Evolutionary conservation across 768 basidiomycete species (phyloP).

Genomic region (Pholiota microspora): DNA sequence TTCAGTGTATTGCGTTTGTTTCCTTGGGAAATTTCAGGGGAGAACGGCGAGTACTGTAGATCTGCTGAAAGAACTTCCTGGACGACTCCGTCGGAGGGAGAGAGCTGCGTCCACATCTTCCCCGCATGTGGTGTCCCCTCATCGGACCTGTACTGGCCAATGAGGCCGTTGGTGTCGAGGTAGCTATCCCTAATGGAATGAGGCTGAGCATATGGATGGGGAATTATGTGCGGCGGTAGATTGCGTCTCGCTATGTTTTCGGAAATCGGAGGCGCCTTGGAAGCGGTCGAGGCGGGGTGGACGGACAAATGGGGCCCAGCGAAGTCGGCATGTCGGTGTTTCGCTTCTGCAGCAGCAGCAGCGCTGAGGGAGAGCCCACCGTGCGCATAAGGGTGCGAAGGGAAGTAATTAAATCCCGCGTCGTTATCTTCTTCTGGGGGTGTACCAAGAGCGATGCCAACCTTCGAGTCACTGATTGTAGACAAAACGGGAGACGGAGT

Average conservation of each 20-base stretch:
- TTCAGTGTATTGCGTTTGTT: slow-evolving; percentile 24
- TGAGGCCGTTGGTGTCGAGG: slow-evolving; percentile 28
- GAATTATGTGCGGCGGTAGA: slow-evolving; percentile 33
- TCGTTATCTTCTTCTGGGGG: slow-evolving; percentile 27
- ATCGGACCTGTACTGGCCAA: slow-evolving; percentile 31
- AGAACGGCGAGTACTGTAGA: slow-evolving; percentile 47
- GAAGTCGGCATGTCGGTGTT: slow-evolving; percentile 24
- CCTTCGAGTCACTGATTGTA: slow-evolving; percentile 26
- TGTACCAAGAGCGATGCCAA: slow-evolving; percentile 38
- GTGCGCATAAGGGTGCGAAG: slow-evolving; percentile 50
- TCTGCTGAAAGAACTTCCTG: slow-evolving; percentile 45
- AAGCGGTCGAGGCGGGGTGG: slow-evolving; percentile 5
- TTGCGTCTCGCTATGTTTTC: slow-evolving; percentile 33
- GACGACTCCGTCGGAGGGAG: slow-evolving; percentile 34
- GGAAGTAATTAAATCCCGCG: slow-evolving; percentile 30
- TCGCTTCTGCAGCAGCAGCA: no score
- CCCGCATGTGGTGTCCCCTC: slow-evolving; percentile 37
- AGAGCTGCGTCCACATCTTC: slow-evolving; percentile 53
- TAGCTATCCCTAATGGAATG: slow-evolving; percentile 32
- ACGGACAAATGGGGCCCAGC: slow-evolving; percentile 34
- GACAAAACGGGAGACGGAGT: slow-evolving; percentile 25
- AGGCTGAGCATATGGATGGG: slow-evolving; percentile 45
- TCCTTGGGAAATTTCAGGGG: slow-evolving; percentile 22
- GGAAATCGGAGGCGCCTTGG: slow-evolving; percentile 16
- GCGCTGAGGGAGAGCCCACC: slow-evolving; percentile 32